Evolutionary conservation across 2,329 filamentous ascomycete genomes (phyloP).

Genomic region (Coleophoma crateriformis): DNA sequence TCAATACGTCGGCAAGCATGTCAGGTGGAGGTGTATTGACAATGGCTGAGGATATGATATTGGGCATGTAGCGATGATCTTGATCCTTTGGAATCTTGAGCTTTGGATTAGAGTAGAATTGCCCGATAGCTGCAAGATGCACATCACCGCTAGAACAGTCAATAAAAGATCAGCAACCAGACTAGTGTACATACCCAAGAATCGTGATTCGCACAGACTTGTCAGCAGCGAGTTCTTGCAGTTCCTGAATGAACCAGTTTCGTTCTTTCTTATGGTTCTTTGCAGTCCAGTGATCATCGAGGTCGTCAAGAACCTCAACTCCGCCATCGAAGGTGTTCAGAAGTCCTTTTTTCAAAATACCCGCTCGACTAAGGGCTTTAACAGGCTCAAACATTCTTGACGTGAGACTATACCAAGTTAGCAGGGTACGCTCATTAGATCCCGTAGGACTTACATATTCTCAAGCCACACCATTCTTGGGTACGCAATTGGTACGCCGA

Average conservation of each 20-base stretch:
- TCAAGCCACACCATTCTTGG: conserved; percentile 70
- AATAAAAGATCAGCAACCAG: conserved; percentile 5
- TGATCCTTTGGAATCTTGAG: conserved; percentile 75
- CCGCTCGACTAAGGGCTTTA: conserved; percentile 80
- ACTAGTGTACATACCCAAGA: conserved; percentile 49
- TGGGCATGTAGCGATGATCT: conserved; percentile 96
- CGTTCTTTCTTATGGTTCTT: conserved; percentile 91
- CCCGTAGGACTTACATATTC: conserved; percentile 49
- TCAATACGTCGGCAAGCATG: conserved; percentile 83
- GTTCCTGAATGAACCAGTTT: conserved; percentile 77
- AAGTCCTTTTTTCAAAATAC: conserved; percentile 69
- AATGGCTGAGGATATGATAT: conserved; percentile 89
- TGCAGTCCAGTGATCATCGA: conserved; percentile 97
- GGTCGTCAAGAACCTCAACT: conserved; percentile 83
- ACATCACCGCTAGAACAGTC: conserved; percentile 70
- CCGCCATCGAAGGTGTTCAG: conserved; percentile 89
- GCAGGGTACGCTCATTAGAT: conserved; percentile 7
- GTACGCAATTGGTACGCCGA: conserved; percentile 81
- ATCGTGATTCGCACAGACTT: conserved; percentile 91
- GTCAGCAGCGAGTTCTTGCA: conserved; percentile 89
- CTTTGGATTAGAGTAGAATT: conserved; percentile 91
- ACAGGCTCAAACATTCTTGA: conserved; percentile 82
- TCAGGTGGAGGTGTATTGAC: conserved; percentile 87
- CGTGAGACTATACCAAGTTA: conserved; percentile 57
- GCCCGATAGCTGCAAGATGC: conserved; percentile 84